Evolutionary conservation across 768 basidiomycete genomes (phyloP), one percentile per base, ranked within the genome.

Genomic region (Boletus edulis): DNA sequence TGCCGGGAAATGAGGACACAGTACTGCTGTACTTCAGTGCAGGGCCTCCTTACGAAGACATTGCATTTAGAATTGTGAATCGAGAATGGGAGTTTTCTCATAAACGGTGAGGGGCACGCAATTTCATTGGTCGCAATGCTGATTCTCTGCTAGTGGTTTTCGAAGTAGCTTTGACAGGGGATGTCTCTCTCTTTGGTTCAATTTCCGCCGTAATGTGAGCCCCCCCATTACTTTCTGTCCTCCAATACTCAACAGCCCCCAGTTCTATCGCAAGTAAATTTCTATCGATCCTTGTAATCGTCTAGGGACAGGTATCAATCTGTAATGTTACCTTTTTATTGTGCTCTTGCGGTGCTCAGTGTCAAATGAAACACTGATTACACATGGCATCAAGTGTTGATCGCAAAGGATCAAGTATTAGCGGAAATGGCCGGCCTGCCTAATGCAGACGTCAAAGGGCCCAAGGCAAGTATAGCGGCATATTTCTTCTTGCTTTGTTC

Each of bases 41-140:
- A 31, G 97, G 97, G 9, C 95, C 96, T 49, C 96, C 96, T 0
- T 99, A 99, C 68, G 96, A 99, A 73, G 97, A 98, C 61, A 95
- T 98, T 58, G 97, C 97, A 9, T 99, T 99, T 78, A 82, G 93
- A 56, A 96, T 99, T 57, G 96, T 99, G 55, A 93, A 97, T 64
- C 82, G 93, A 51, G 94, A 97, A 71, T 99, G 97, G 97, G 97
- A 98, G 64, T 96, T 91, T 72, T 95, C 93, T 38, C 95, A 98
- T 67, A 97, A 96, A 77, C 84, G 93, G 92, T 91, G 69, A 51
- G 75, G 56, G 11, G 43, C 46, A 22, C 44, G 37, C 15, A 45
- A 57, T 29, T 57, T 71, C 29, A 20, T 55, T 52, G 14, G 31
- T 14, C 43, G 27, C 58, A 52, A 57, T 56, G 34, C 46, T 63